Base-by-base conservation (phyloP, 208 protist species). In the Trypanosoma boissoni region DNA sequence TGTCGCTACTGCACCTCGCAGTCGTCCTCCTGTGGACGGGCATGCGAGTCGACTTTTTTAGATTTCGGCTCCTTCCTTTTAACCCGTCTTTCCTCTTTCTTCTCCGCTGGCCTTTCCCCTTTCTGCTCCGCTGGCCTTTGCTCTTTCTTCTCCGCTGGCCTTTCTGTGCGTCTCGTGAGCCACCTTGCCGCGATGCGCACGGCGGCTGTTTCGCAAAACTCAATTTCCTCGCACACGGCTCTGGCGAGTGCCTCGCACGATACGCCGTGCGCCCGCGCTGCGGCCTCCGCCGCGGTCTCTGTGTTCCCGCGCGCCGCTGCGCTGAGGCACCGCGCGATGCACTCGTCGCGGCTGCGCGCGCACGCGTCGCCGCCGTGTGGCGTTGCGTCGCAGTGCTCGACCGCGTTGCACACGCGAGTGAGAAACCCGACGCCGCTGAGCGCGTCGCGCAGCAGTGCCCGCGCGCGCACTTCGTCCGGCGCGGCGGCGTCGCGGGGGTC, bases 401-500 rank as follows among this genome's bases (percentile, higher is more conserved):
- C 18, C 0, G 86, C 83, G 61, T 87, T 91, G 51, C 80, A 76
- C 4, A 89, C 86, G 63, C 86, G 86, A 14, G 83, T 77, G 16
- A 94, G 63, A 41, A 80, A 94, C 42, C 76, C 74, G 5, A 68
- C 64, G 4, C 64, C 49, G 29, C 75, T 66, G 16, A 83, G 68
- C 31, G 68, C 76, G 42, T 36, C 26, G 36, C 5, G 45, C 23
- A 51, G 50, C 26, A 21, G 18, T 8, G 53, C 12, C 29, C 12
- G 21, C n/a, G n/a, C n/a, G 3, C 43, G 53, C 24, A n/a, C n/a
- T 16, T n/a, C 34, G 12, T 48, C 34, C 18, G 12, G 53, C 5
- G 53, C 43, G 5, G 16, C 50, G 5, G 16, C 21, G 27, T 45
- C 41, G 14, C 21, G 10, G 24, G 51, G 58, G 3, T 42, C 44